A percentile compares a stretch with the other conserved stretches of the same genome.
These are phyloP conservation scores for Hortiboletus rubellus DNA, from an alignment of 1,284 basidiomycete species.

Conservation along the genomic window DNA sequence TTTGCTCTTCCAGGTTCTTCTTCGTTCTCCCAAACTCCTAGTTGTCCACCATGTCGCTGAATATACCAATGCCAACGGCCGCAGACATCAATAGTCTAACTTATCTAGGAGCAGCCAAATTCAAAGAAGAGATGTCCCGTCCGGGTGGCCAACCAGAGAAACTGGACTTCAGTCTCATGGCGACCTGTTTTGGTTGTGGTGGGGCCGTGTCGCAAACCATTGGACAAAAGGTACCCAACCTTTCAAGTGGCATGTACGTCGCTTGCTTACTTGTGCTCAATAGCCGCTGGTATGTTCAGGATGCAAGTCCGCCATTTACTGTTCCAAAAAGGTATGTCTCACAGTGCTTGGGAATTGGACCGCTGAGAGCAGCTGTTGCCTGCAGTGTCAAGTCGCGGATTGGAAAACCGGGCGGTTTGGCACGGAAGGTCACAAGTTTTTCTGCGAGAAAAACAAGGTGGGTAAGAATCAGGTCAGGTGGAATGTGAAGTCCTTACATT, in stretches of 20 bases:
- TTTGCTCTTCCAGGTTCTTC: too few relatives aligned
- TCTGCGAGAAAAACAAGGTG: conserved; percentile 40
- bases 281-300: conserved; percentile 32
- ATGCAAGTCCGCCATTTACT: conserved; percentile 33
- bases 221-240: conserved; percentile 22
- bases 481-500: background rate
- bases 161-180: conserved; percentile 27
- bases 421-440: conserved; percentile 34
- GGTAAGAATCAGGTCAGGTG: conserved; percentile 2
- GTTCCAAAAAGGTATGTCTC: conserved; percentile 29
- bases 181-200: conserved; percentile 26
- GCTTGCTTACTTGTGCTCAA: conserved; percentile 1
- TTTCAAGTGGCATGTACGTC: background rate
- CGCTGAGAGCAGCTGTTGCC: too few relatives aligned
- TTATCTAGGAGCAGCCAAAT: conserved; percentile 30
- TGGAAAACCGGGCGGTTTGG: conserved; percentile 34
- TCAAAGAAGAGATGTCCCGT: conserved; percentile 29
- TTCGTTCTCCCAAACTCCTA: background rate
- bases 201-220: background rate
- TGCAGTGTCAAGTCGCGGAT: conserved; percentile 32
- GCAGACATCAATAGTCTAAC: conserved; percentile 30
- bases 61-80: conserved; percentile 24
- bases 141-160: conserved; percentile 32
- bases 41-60: conserved; percentile 21
- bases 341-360: background rate